Evolutionary conservation across 2,329 filamentous ascomycete genomes (phyloP).

Genomic region (Colletotrichum gloeosporioides): DNA sequence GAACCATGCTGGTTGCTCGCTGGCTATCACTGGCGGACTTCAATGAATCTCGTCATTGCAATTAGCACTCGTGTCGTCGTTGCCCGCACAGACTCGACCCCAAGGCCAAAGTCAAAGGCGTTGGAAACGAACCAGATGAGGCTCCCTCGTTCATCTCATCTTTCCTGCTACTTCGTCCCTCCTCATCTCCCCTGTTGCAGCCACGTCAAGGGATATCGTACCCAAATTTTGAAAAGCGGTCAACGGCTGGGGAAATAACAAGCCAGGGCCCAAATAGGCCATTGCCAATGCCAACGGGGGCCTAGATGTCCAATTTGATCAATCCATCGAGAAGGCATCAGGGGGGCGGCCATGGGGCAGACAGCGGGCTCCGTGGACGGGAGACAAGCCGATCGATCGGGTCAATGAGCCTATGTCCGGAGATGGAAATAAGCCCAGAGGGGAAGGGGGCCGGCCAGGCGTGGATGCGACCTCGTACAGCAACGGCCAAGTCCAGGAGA

Average conservation of each 20-base stretch:
- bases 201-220: constrained; percentile 9
- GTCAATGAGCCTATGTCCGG: constrained; percentile 1
- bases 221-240: constrained; percentile 1
- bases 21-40: background rate
- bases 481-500: background rate
- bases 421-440: constrained; percentile 4
- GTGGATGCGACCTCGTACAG: background rate
- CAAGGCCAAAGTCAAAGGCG: background rate
- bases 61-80: background rate
- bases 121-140: constrained; percentile 3
- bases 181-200: constrained; percentile 11
- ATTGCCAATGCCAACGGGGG: background rate
- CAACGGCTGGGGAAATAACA: background rate
- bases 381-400: constrained; percentile 16
- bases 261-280: background rate
- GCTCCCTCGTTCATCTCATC: constrained; percentile 16
- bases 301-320: background rate
- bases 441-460: background rate
- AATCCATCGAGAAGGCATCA: background rate
- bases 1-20: background rate
- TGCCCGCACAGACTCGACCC: constrained; percentile 2
- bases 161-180: constrained; percentile 2
- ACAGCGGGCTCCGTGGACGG: background rate
- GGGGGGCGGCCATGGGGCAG: background rate
- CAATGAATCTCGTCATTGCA: background rate